phyloP scores from a whole-genome alignment of 257 asterid genomes.

The Solanum ossicruentum region DNA sequence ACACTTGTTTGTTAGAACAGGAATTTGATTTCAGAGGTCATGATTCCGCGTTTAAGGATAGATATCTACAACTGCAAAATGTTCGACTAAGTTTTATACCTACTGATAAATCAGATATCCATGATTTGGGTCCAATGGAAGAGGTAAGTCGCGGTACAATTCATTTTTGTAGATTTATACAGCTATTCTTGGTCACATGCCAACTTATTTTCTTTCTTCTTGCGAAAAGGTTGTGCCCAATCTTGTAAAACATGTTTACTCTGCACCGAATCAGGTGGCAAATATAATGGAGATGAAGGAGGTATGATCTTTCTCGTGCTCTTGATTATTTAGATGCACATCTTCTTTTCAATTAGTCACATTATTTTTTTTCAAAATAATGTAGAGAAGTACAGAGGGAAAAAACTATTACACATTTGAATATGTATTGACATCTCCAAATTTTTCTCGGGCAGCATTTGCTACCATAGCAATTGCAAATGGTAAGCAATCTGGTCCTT shows the following conservation, averaged over 20 bases:
- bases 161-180: background rate
- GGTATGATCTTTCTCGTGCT: slow-evolving; percentile 22
- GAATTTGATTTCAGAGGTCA: slow-evolving; percentile 73
- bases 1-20: slow-evolving; percentile 12
- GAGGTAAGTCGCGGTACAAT: slow-evolving; percentile 28
- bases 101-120: slow-evolving; percentile 63
- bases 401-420: slow-evolving; percentile 72
- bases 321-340: background rate
- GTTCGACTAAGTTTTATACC: slow-evolving; percentile 77
- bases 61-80: slow-evolving; percentile 72
- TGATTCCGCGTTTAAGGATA: slow-evolving; percentile 87
- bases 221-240: slow-evolving; percentile 37
- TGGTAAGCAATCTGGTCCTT: slow-evolving; percentile 22
- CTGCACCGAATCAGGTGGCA: slow-evolving; percentile 73
- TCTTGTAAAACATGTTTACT: slow-evolving; percentile 46
- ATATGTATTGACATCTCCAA: slow-evolving; percentile 52
- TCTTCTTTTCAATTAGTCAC: background rate
- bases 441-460: slow-evolving; percentile 72
- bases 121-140: slow-evolving; percentile 66
- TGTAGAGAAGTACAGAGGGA: slow-evolving; percentile 64
- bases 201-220: background rate
- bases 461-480: slow-evolving; percentile 82
- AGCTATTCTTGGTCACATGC: background rate
- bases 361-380: background rate
- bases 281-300: slow-evolving; percentile 54